phyloP scores from a whole-genome alignment of 73 alveolate species.

The Vitrella brassicaformis region DNA sequence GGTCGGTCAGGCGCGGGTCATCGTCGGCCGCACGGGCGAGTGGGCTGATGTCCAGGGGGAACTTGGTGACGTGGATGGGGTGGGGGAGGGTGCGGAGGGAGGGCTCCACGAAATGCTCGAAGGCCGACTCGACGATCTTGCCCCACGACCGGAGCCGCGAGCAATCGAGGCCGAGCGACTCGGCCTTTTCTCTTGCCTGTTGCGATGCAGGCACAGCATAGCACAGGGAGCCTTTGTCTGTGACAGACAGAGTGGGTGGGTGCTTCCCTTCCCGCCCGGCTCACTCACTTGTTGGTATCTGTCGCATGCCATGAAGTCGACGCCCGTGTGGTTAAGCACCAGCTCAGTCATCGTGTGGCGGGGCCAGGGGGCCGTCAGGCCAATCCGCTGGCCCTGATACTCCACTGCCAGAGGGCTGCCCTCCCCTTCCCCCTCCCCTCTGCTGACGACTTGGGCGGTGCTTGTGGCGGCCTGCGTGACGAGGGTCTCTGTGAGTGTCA shows the following conservation, averaged over 20 bases:
- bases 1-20: constrained; percentile 74
- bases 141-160: background rate
- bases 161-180: background rate
- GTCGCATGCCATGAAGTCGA: constrained; percentile 15
- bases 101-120: constrained; percentile 81
- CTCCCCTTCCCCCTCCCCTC: constrained; percentile 15
- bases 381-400: constrained; percentile 59
- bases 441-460: constrained; percentile 12
- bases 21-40: constrained; percentile 79
- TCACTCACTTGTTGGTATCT: background rate
- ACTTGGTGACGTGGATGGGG: constrained; percentile 86
- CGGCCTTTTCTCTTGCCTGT: background rate
- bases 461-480: no score
- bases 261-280: constrained; percentile 51
- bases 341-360: constrained; percentile 78
- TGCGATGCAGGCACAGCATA: background rate
- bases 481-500: constrained; percentile 89
- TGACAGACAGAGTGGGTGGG: constrained; percentile 55
- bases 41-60: constrained; percentile 85
- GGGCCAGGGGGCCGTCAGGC: constrained; percentile 88
- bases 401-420: constrained; percentile 55
- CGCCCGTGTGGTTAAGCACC: constrained; percentile 66
- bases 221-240: background rate
- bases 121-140: constrained; percentile 12
- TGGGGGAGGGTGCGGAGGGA: constrained; percentile 69